phyloP scores from a whole-genome alignment of 257 asterid genomes.

The Petunia axillaris region DNA sequence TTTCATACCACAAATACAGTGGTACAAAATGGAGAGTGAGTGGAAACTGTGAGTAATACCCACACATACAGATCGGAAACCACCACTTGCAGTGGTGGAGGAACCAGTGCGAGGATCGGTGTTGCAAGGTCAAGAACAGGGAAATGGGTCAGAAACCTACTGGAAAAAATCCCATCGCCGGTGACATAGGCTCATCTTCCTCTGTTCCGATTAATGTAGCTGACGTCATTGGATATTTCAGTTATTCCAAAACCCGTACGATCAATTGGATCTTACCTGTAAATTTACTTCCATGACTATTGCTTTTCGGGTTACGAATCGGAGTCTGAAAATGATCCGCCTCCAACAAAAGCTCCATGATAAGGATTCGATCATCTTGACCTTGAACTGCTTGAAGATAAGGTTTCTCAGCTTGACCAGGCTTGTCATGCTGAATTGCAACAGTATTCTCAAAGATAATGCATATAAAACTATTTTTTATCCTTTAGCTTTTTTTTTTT shows the following conservation, averaged over 20 bases:
- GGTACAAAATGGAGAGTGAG: no score
- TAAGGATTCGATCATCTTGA: slow-evolving; percentile 60
- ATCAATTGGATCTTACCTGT: slow-evolving; percentile 96
- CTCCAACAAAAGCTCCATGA: slow-evolving; percentile 64
- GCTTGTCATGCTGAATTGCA: slow-evolving; percentile 67
- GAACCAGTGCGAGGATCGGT: no score
- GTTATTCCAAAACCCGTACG: slow-evolving; percentile 94
- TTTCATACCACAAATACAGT: no score
- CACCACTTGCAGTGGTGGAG: no score
- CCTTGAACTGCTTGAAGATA: slow-evolving; percentile 49
- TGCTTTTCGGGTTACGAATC: slow-evolving; percentile 86
- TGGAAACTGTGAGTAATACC: no score
- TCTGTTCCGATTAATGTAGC: no score
- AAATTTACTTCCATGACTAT: slow-evolving; percentile 93
- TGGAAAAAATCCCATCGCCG: no score
- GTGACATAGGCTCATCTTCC: no score
- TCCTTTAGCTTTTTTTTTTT: background rate
- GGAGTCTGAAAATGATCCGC: slow-evolving; percentile 65
- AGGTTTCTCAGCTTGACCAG: slow-evolving; percentile 58
- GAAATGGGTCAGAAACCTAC: no score
- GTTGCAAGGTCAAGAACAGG: no score
- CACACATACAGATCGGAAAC: no score
- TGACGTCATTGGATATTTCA: slow-evolving; percentile 31
- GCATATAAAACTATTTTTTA: slow-evolving; percentile 31
- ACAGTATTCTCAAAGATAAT: slow-evolving; percentile 70